Evolutionary conservation across 495 filamentous ascomycete species (phyloP).

Genomic region (Neurospora sp.): DNA sequence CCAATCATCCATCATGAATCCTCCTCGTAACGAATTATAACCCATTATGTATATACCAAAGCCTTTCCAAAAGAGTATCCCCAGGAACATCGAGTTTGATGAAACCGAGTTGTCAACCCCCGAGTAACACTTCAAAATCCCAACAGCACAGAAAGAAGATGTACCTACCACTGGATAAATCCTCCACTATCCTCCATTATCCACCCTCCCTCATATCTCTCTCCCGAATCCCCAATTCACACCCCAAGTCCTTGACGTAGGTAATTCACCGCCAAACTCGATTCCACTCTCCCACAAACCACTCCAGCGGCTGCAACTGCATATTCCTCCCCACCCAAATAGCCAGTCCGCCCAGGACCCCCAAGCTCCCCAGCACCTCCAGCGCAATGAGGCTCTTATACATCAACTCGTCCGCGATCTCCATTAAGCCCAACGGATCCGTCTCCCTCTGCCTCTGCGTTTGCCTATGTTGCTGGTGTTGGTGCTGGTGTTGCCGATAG

Average conservation of each 20-base stretch:
- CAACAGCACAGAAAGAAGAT: not conserved
- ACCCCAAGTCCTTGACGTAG: not conserved
- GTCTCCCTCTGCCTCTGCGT: slow-evolving; percentile 31
- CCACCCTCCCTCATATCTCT: not conserved
- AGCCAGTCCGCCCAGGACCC: slow-evolving; percentile 63
- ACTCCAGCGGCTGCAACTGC: slow-evolving; percentile 15
- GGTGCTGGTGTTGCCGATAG: not conserved
- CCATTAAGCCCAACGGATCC: slow-evolving; percentile 70
- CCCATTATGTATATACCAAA: not conserved
- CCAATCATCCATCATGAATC: not conserved
- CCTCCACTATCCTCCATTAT: not conserved
- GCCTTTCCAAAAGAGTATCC: not conserved
- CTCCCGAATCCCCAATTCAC: not conserved
- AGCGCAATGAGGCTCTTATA: slow-evolving; percentile 57
- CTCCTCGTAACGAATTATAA: not conserved
- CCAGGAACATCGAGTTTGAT: not conserved
- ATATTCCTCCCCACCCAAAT: slow-evolving; percentile 44
- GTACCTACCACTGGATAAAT: not conserved
- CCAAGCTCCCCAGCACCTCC: slow-evolving; percentile 69
- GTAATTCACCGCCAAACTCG: slow-evolving; percentile 13
- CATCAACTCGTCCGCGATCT: slow-evolving; percentile 58
- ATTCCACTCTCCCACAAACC: slow-evolving; percentile 21
- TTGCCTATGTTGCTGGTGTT: slow-evolving; percentile 7
- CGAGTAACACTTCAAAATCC: not conserved
- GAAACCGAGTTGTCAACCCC: not conserved